phyloP scores from a whole-genome alignment of 805 yeast species.

The Metschnikowia vanudenii region DNA sequence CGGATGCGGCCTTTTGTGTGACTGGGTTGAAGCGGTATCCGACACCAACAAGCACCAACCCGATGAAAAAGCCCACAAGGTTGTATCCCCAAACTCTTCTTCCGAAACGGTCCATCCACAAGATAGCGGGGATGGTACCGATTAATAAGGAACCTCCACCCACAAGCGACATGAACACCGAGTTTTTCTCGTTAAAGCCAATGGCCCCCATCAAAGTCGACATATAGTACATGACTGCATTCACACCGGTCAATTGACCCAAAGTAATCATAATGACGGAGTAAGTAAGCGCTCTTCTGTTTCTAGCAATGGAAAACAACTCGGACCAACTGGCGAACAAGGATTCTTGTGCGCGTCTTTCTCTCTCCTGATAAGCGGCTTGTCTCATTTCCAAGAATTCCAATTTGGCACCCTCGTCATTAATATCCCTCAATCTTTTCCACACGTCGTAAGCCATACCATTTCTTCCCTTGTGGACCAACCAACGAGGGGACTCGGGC shows the following conservation, averaged over 20 bases:
- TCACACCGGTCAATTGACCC: conserved; percentile 68
- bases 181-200: conserved; percentile 50
- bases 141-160: conserved; percentile 63
- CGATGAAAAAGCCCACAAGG: conserved; percentile 57
- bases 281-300: conserved; percentile 59
- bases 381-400: conserved; percentile 60
- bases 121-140: conserved; percentile 66
- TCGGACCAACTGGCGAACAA: conserved; percentile 46
- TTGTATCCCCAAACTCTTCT: conserved; percentile 61
- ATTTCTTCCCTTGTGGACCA: conserved; percentile 48
- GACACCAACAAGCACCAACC: conserved; percentile 57
- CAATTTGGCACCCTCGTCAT: conserved; percentile 41
- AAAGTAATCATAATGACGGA: conserved; percentile 56
- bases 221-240: conserved; percentile 65
- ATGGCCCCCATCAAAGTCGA: conserved; percentile 54
- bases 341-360: conserved; percentile 34
- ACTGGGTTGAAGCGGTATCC: conserved; percentile 49
- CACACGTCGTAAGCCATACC: conserved; percentile 57
- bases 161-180: conserved; percentile 66
- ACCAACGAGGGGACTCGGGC: conserved; percentile 64
- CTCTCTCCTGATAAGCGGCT: conserved; percentile 48
- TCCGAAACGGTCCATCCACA: conserved; percentile 57
- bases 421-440: conserved; percentile 53
- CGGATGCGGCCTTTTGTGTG: conserved; percentile 42
- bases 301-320: conserved; percentile 53